Conservation (phyloP, 2,329 filamentous ascomycete genomes). For the Trichoderma endophyticum region DNA sequence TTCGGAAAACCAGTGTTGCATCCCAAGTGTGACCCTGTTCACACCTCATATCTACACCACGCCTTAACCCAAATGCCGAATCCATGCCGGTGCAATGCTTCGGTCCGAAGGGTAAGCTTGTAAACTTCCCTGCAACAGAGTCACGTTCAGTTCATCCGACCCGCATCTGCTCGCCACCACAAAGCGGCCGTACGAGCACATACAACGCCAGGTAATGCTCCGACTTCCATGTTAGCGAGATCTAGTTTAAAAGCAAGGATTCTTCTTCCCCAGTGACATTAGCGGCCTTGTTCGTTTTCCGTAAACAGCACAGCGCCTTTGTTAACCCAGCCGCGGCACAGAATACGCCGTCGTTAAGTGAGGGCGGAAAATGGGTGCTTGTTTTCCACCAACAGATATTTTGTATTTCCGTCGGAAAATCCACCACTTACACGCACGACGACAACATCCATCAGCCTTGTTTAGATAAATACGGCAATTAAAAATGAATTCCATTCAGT, state of each 20-base stretch:
- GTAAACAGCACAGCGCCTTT: neutral
- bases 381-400: neutral
- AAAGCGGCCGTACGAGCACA: neutral
- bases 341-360: neutral
- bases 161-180: neutral
- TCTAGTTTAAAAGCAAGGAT: neutral
- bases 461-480: neutral
- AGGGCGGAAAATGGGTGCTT: neutral
- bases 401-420: constrained; percentile 14
- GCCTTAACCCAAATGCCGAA: neutral
- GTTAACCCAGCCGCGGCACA: neutral
- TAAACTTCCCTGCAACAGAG: neutral
- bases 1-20: neutral
- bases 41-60: too few species aligned
- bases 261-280: neutral
- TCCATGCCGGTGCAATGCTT: neutral
- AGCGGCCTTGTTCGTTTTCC: neutral
- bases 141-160: neutral
- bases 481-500: neutral
- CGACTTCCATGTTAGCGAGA: neutral
- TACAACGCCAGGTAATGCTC: neutral
- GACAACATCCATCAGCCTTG: neutral
- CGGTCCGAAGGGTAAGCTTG: neutral
- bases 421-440: neutral
- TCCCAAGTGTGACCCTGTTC: neutral